Evolutionary conservation across 1,284 basidiomycete species (phyloP).

Genomic region (Xerocomus amazonicus): DNA sequence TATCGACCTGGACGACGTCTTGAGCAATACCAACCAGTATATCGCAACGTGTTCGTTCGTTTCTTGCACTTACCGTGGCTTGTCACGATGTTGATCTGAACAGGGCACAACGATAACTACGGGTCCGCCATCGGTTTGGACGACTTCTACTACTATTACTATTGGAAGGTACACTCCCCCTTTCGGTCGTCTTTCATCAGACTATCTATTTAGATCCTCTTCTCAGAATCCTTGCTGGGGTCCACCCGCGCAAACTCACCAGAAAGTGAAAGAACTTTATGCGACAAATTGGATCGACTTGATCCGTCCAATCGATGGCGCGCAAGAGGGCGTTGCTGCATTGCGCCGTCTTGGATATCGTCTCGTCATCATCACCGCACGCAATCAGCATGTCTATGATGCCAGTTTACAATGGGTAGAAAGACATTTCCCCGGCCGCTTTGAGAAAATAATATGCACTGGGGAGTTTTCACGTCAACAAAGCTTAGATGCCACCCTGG

Average conservation of each 20-base stretch:
- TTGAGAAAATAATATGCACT: slow-evolving; percentile 71
- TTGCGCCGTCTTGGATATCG: slow-evolving; percentile 64
- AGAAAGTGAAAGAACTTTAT: slow-evolving; percentile 64
- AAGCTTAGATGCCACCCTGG: slow-evolving; percentile 26
- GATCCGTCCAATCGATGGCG: slow-evolving; percentile 58
- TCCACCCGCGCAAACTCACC: slow-evolving; percentile 52
- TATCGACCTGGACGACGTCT: slow-evolving; percentile 75
- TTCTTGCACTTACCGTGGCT: background rate
- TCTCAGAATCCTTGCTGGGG: slow-evolving; percentile 71
- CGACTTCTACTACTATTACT: slow-evolving; percentile 53
- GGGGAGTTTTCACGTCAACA: slow-evolving; percentile 59
- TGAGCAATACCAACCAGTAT: slow-evolving; percentile 63
- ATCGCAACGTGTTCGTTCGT: slow-evolving; percentile 60
- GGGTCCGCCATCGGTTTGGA: slow-evolving; percentile 47
- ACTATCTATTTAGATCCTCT: slow-evolving; percentile 4
- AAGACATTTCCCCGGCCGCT: slow-evolving; percentile 60
- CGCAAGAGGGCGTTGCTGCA: slow-evolving; percentile 54
- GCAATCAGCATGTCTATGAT: slow-evolving; percentile 54
- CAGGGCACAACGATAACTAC: slow-evolving; percentile 71
- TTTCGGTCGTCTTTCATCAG: slow-evolving; percentile 60
- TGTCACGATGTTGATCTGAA: slow-evolving; percentile 4
- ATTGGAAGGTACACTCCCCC: slow-evolving; percentile 17
- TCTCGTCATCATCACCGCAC: slow-evolving; percentile 73
- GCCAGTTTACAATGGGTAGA: slow-evolving; percentile 68
- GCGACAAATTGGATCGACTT: slow-evolving; percentile 48